A percentile compares a stretch with the other conserved stretches of the same genome.
Conservation (phyloP, 768 basidiomycete species). For the Exsudoporus frostii region DNA sequence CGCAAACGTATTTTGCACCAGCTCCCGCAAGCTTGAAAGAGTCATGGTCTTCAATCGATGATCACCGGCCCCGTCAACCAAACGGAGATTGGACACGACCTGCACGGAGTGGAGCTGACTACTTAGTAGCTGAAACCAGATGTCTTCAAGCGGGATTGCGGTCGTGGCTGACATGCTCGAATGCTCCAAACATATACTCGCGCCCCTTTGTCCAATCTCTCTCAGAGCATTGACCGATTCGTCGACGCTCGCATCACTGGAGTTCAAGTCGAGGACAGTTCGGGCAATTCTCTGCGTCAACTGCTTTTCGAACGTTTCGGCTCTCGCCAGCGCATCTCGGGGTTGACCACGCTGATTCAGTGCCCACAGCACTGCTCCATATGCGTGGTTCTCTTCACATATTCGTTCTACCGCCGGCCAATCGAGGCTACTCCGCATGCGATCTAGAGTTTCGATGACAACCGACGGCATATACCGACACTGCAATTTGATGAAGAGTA, state of each 20-base stretch:
- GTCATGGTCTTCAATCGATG: constrained; percentile 20
- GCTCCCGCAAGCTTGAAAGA: constrained; percentile 57
- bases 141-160: constrained; percentile 63
- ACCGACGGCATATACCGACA: constrained; percentile 64
- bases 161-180: constrained; percentile 44
- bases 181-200: constrained; percentile 66
- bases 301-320: constrained; percentile 54
- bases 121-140: constrained; percentile 85
- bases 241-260: constrained; percentile 24
- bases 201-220: constrained; percentile 57
- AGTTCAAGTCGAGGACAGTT: constrained; percentile 27
- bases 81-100: constrained; percentile 47
- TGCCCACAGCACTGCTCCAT: constrained; percentile 82
- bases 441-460: constrained; percentile 60
- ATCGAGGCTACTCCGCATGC: constrained; percentile 51
- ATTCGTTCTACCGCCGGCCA: constrained; percentile 51
- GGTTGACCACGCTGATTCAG: constrained; percentile 62
- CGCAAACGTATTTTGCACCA: constrained; percentile 82
- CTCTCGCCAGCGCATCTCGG: constrained; percentile 61
- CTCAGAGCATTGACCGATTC: constrained; percentile 49
- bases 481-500: constrained; percentile 68
- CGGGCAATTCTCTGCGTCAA: constrained; percentile 46
- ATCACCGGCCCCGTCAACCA: constrained; percentile 20
- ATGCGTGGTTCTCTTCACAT: constrained; percentile 66
- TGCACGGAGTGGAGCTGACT: constrained; percentile 82